Base-by-base conservation (phyloP, 345 rosid species). In the Chamaenerion angustifolium region DNA sequence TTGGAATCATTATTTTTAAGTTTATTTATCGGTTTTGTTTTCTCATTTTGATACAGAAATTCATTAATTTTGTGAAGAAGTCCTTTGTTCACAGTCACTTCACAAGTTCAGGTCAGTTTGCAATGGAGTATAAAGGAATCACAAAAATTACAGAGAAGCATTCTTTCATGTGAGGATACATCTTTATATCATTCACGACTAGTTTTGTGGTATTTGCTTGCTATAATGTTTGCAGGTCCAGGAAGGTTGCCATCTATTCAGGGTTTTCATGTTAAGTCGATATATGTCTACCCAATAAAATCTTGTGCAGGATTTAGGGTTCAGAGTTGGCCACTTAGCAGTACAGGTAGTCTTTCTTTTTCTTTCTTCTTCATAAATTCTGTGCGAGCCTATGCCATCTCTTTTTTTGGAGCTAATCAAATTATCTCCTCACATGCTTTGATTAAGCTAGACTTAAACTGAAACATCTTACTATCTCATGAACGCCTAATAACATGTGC, bases 261-360 rank as follows among this genome's bases (percentile, higher is more conserved):
- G 11, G 58, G 67, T 23, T 66, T 59, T 63, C 48, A 50, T 64
- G 75, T 90, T 8, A 76, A 83, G 64, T 83, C 93, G 37, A 57
- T 90, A 50, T 68, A 72, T 41, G 50, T 90, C 66, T 87, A 78
- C 67, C 98, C 98, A 45, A 81, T 90, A 56, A 90, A 90, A 71
- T 83, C 98, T 40, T 90, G 98, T 49, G 72, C 70, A n/a, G 98
- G 98, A 68, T 90, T 83, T 66, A 75, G 73, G 50, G 83, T 71
- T 27, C 68, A 71, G 46, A 64, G 73, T 47, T 90, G 98, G 98
- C 95, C 96, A 46, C 77, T 86, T 62, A 64, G 89, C 76, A 70
- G 63, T 68, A 69, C 95, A 31, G 98, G 98, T 90, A 81, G 15
- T 45, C 56, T 41, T 35, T 14, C 23, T 11, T 44, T 45, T 43